Conservation (phyloP, 1,284 basidiomycete genomes). For the Ganoderma multipileum region DNA sequence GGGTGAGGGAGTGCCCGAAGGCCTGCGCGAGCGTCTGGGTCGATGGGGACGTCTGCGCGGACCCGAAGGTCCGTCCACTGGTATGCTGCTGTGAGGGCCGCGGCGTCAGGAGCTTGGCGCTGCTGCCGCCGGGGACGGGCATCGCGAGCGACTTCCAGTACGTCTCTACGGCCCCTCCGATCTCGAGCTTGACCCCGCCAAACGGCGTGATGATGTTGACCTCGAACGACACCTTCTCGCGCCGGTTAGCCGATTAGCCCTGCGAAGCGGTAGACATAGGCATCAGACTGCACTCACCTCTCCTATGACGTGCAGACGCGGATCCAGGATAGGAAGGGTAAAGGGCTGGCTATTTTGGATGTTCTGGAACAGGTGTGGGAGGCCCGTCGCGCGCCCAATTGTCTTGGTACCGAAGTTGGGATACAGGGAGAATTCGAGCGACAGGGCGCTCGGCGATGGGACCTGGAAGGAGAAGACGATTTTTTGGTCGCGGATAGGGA, state of each 20-base stretch:
- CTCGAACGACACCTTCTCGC: conserved; percentile 82
- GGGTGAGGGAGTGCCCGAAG: conserved; percentile 68
- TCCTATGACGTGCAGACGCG: conserved; percentile 92
- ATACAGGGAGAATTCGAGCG: conserved; percentile 94
- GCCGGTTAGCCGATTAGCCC: background rate
- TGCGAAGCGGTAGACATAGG: background rate
- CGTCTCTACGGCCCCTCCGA: conserved; percentile 94
- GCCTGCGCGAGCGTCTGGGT: conserved; percentile 53
- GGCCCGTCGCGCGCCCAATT: conserved; percentile 91
- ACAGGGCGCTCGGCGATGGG: conserved; percentile 73
- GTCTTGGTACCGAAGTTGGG: conserved; percentile 99
- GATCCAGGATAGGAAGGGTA: conserved; percentile 89
- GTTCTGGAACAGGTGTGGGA: conserved; percentile 77
- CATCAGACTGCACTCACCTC: conserved; percentile 62
- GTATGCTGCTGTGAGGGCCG: conserved; percentile 37
- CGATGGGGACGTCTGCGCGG: conserved; percentile 72
- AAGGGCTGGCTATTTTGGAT: conserved; percentile 64
- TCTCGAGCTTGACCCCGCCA: conserved; percentile 92
- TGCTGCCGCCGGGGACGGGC: conserved; percentile 38
- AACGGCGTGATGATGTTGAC: conserved; percentile 91
- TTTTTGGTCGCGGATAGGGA: conserved; percentile 83
- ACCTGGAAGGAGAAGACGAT: conserved; percentile 94
- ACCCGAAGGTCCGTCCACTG: conserved; percentile 46
- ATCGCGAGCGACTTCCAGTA: conserved; percentile 94
- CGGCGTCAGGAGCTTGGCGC: conserved; percentile 35